phyloP scores from a whole-genome alignment of 306 rosid genomes.

The Myrica gale region DNA sequence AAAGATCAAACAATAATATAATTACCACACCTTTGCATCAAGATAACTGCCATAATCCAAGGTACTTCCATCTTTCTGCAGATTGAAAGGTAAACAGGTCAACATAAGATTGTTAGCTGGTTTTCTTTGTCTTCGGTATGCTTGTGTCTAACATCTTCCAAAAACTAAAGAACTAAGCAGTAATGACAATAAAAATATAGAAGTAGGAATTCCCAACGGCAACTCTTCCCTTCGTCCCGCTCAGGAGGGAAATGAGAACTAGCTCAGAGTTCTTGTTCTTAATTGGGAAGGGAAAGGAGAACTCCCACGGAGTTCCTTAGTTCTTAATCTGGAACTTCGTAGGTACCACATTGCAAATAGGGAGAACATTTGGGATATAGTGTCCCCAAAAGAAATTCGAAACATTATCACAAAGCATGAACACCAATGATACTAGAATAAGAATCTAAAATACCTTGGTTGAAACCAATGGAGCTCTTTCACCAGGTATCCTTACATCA shows the following conservation, averaged over 20 bases:
- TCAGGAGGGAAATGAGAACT: not conserved
- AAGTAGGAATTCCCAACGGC: not conserved
- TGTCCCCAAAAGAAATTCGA: not conserved
- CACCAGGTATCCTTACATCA: constrained; percentile 83
- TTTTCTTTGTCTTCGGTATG: not conserved
- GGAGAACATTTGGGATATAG: no score
- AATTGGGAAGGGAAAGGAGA: no score
- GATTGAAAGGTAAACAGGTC: constrained; percentile 20
- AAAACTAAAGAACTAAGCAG: constrained; percentile 15
- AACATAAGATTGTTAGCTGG: constrained; percentile 2
- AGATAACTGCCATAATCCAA: constrained; percentile 70
- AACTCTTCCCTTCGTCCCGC: not conserved
- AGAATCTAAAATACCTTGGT: constrained; percentile 53
- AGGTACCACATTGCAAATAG: not conserved
- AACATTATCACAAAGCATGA: not conserved
- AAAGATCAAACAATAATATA: not conserved
- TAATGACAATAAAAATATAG: constrained; percentile 5
- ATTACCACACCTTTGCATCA: constrained; percentile 71
- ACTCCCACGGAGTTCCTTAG: not conserved
- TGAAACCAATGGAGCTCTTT: constrained; percentile 95
- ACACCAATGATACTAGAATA: no score
- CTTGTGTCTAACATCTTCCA: not conserved
- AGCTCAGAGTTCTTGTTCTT: not conserved
- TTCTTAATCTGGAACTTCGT: not conserved
- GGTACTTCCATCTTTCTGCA: constrained; percentile 86